Evolutionary conservation across 345 rosid species (phyloP), one percentile per base, ranked within the genome.

Genomic region (Raphanus sativus): DNA sequence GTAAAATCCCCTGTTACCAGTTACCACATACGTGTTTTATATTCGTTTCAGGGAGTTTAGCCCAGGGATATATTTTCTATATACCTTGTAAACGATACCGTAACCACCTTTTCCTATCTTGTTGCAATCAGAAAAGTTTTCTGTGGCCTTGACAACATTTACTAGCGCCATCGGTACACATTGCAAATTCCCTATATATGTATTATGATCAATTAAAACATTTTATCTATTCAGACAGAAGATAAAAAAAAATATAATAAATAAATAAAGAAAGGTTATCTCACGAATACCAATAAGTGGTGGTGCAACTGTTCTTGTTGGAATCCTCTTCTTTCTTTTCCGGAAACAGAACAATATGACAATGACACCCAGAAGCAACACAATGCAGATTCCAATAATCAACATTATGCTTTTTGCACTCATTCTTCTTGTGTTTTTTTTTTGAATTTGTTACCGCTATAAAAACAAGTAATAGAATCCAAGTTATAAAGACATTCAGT

Each of bases 91-190:
- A 3, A 62, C 67, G 0, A 33, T 15, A 15, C 67, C 67, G 5
- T 15, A 62, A 32, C 67, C 67, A 15, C 67, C 67, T 62, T 32
- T 38, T 8, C 67, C 67, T 21, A 62, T 62, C 25, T 62, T 62
- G 67, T 29, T 61, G 7, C 38, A 28, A 13, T 61, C 38, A 9
- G 65, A 32, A 33, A 62, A 62, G 25, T 62, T 32, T 15, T 8
- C 25, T 1, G 67, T 62, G 1, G 67, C 67, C 25, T 17, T 15
- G 12, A 17, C 67, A 32, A 62, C 25, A 1, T 3, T 8, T 7
- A 8, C 45, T 15, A 62, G 67, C 67, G 15, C 67, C 67, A 62
- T 32, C 6, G 66, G 25, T n/a, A 38, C 66, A 62, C 40, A 62
- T 62, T 62, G 66, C 1, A 62, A n/a, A 15, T 2, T 21, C 25